A percentile compares a stretch with the other conserved stretches of the same genome.
phyloP scores from a whole-genome alignment of 352 stramenopile species.

The Phytophthora pseudosyringae region DNA sequence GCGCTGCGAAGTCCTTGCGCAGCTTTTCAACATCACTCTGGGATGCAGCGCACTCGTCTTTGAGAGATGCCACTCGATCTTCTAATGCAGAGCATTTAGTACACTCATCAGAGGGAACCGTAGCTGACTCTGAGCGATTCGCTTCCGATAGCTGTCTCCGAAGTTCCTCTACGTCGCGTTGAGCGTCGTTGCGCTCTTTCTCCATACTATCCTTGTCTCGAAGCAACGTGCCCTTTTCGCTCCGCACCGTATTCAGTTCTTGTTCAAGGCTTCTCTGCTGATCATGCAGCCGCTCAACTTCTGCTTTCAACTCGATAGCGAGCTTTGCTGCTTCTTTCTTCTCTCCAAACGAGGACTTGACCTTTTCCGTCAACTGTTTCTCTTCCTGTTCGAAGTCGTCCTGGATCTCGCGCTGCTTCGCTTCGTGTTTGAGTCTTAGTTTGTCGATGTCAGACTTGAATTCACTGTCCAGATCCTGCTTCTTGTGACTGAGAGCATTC shows the following conservation, averaged over 20 bases:
- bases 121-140: not conserved
- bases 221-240: conserved; percentile 21
- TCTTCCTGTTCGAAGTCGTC: conserved; percentile 46
- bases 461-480: conserved; percentile 66
- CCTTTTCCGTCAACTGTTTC: conserved; percentile 39
- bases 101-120: conserved; percentile 12
- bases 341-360: conserved; percentile 37
- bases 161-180: conserved; percentile 20
- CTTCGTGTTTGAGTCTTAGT: conserved; percentile 47
- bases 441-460: conserved; percentile 52
- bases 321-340: conserved; percentile 30
- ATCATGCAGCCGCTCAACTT: conserved; percentile 34
- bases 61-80: conserved; percentile 16
- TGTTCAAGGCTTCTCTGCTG: conserved; percentile 25
- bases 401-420: conserved; percentile 51
- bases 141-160: conserved; percentile 13
- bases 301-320: conserved; percentile 35
- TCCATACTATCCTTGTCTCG: conserved; percentile 22
- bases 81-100: conserved; percentile 17
- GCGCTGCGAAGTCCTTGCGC: conserved; percentile 16
- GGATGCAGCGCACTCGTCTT: conserved; percentile 12
- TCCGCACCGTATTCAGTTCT: conserved; percentile 23
- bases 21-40: conserved; percentile 21
- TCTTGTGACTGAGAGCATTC: conserved; percentile 47
- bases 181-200: conserved; percentile 8